A percentile compares a stretch with the other conserved stretches of the same genome.
phyloP scores from a whole-genome alignment of 2,329 filamentous ascomycete species.

The Aschersonia sp. region DNA sequence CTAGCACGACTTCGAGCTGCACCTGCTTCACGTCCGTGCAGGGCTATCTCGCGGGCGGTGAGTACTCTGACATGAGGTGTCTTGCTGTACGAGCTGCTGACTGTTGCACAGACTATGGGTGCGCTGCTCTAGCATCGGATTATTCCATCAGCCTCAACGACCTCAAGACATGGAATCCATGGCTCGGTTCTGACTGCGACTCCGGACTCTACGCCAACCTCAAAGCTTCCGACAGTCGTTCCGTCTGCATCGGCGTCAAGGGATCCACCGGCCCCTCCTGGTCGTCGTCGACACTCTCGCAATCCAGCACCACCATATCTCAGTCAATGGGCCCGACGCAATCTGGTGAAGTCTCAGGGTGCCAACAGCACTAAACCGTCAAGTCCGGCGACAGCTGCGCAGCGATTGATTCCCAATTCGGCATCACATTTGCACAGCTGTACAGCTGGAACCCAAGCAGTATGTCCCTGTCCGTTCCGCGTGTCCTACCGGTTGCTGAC shows the following conservation, averaged over 20 bases:
- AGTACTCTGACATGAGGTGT: neutral
- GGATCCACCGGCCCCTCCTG: neutral
- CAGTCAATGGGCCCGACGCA: neutral
- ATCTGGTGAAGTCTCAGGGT: neutral
- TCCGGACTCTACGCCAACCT: neutral
- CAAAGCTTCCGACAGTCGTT: neutral
- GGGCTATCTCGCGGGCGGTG: neutral
- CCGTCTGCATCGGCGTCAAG: neutral
- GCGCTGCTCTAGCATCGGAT: neutral
- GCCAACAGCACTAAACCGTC: neutral
- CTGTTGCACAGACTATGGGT: neutral
- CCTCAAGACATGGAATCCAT: neutral
- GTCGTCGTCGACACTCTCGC: neutral
- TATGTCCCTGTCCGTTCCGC: neutral
- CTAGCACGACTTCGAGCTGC: neutral
- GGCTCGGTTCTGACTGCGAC: neutral
- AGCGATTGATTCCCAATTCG: neutral
- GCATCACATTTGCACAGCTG: neutral
- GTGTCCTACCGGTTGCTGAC: neutral
- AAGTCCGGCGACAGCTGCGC: neutral
- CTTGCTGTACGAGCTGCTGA: neutral
- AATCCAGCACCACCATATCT: neutral
- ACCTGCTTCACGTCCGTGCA: neutral
- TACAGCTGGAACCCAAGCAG: neutral
- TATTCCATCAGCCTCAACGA: neutral